These are phyloP conservation scores for Populus ilicifolia DNA, from an alignment of 345 rosid genomes.

Conservation along the genomic window DNA sequence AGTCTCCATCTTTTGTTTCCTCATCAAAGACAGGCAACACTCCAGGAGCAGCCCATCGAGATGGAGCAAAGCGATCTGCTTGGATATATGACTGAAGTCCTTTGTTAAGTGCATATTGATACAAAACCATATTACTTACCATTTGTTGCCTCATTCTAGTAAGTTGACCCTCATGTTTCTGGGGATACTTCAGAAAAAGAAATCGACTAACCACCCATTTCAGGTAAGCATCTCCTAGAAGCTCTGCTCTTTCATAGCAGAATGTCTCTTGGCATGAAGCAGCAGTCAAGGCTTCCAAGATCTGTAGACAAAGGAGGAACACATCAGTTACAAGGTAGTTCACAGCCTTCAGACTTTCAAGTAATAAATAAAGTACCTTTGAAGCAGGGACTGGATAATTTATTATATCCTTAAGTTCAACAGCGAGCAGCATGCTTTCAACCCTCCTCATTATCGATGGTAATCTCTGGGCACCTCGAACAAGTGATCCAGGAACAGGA, in stretches of 20 bases:
- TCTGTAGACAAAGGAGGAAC: slow-evolving; percentile 36
- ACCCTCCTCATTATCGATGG: slow-evolving; percentile 98
- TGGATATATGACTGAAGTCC: slow-evolving; percentile 95
- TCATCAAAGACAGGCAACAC: slow-evolving; percentile 94
- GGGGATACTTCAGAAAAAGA: slow-evolving; percentile 91
- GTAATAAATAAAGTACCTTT: slow-evolving; percentile 43
- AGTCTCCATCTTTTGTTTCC: slow-evolving; percentile 81
- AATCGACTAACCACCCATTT: slow-evolving; percentile 98
- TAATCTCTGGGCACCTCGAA: slow-evolving; percentile 96
- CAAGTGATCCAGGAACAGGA: slow-evolving; percentile 92
- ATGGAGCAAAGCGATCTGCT: slow-evolving; percentile 99
- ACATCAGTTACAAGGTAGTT: slow-evolving; percentile 6
- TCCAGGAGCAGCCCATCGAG: slow-evolving; percentile 99
- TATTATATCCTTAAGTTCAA: slow-evolving; percentile 74
- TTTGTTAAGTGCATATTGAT: slow-evolving; percentile 69
- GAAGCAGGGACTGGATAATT: slow-evolving; percentile 66
- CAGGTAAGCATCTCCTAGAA: slow-evolving; percentile 94
- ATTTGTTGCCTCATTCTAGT: slow-evolving; percentile 98
- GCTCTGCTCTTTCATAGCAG: slow-evolving; percentile 99
- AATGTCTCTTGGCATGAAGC: slow-evolving; percentile 99
- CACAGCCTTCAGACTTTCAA: background rate
- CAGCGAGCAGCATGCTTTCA: slow-evolving; percentile 92
- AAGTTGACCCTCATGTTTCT: slow-evolving; percentile 97
- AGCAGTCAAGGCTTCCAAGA: slow-evolving; percentile 94
- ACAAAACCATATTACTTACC: slow-evolving; percentile 96